Evolutionary conservation across 179 eudicot genomes (phyloP).

Genomic region (Pouteria campechiana): DNA sequence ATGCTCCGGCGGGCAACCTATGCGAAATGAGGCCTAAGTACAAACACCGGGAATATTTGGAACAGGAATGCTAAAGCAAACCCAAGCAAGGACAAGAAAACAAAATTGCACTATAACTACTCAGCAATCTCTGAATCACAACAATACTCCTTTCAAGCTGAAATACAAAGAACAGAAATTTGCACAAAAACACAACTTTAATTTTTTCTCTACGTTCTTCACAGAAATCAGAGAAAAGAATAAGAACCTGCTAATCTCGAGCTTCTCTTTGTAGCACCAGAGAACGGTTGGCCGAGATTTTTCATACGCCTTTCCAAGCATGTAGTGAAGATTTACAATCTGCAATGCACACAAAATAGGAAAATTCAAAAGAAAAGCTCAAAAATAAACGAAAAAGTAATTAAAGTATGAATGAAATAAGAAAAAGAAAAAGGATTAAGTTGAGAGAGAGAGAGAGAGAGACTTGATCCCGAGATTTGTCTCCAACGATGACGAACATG

Average conservation of each 20-base stretch:
- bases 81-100: too few relatives aligned
- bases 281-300: constrained; percentile 66
- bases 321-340: constrained; percentile 75
- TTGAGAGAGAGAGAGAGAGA: neutral
- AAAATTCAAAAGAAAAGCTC: neutral
- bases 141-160: too few relatives aligned
- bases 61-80: too few relatives aligned
- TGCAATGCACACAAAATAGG: constrained; percentile 11
- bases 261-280: constrained; percentile 85
- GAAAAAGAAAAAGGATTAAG: neutral
- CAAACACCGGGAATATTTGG: too few relatives aligned
- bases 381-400: neutral
- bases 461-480: constrained; percentile 71
- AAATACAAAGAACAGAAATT: too few relatives aligned
- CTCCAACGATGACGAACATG: constrained; percentile 70
- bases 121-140: too few relatives aligned
- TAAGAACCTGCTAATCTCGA: constrained; percentile 95
- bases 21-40: too few relatives aligned
- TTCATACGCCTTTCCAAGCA: constrained; percentile 45
- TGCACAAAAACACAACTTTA: too few relatives aligned
- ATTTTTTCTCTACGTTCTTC: too few relatives aligned
- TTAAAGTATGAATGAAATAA: neutral
- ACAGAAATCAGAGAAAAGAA: too few relatives aligned
- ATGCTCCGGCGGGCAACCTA: too few relatives aligned
- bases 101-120: too few relatives aligned